These are phyloP conservation scores for Colletotrichum spaethianum DNA, from an alignment of 2,329 filamentous ascomycete genomes.

Conservation along the genomic window DNA sequence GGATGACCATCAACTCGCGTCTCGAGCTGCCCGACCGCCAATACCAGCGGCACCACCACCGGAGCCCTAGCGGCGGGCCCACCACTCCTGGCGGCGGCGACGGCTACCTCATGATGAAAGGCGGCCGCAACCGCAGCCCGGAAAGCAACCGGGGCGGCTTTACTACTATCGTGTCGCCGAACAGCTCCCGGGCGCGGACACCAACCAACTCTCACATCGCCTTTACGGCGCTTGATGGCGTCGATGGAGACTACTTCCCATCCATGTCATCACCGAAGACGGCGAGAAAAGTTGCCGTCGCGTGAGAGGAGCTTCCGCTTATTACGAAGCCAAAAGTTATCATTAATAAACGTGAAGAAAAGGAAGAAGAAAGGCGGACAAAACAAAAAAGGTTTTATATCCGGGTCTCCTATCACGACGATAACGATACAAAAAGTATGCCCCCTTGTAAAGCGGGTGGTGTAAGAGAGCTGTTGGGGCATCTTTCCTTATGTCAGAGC, in stretches of 20 bases:
- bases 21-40: constrained; percentile 64
- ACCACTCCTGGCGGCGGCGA: constrained; percentile 56
- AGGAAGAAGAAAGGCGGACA: constrained; percentile 12
- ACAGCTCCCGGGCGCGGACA: constrained; percentile 64
- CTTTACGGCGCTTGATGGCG: constrained; percentile 48
- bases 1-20: constrained; percentile 67
- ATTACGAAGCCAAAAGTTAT: neutral
- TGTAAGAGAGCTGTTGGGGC: constrained; percentile 34
- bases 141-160: constrained; percentile 46
- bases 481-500: constrained; percentile 24
- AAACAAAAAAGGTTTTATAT: neutral
- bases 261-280: constrained; percentile 49
- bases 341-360: constrained; percentile 3
- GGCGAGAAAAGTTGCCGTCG: constrained; percentile 47
- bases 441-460: constrained; percentile 16
- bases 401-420: neutral
- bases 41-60: constrained; percentile 57
- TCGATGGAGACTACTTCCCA: constrained; percentile 61
- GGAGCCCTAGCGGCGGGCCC: constrained; percentile 57
- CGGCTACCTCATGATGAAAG: constrained; percentile 61
- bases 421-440: constrained; percentile 10
- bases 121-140: constrained; percentile 53
- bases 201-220: constrained; percentile 54
- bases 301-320: constrained; percentile 1
- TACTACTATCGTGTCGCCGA: constrained; percentile 53